Percentiles rank a stretch among this genome's conserved stretches.
Evolutionary conservation across 495 filamentous ascomycete species (phyloP).

Genomic region (Penicillium canescens): DNA sequence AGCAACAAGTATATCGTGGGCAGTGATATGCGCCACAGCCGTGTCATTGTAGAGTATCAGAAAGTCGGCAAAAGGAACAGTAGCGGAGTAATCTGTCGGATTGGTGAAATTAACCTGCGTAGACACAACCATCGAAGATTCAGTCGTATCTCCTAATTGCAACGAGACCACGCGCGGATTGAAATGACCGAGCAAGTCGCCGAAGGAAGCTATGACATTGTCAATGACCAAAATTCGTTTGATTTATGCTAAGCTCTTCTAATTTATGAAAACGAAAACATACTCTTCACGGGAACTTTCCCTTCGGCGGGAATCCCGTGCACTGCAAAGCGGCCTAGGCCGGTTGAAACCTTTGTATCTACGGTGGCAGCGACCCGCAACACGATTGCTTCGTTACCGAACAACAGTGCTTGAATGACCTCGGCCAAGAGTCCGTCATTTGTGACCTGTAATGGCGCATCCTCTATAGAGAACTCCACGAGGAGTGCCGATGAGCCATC

Average conservation of each 20-base stretch:
- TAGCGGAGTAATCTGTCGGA: conserved; percentile 79
- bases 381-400: conserved; percentile 61
- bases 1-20: conserved; percentile 57
- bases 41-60: conserved; percentile 72
- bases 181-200: conserved; percentile 50
- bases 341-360: conserved; percentile 76
- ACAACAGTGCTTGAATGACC: conserved; percentile 72
- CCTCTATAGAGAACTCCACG: conserved; percentile 70
- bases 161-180: conserved; percentile 64
- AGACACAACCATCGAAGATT: conserved; percentile 64
- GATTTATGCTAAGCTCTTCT: conserved; percentile 22
- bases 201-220: conserved; percentile 39
- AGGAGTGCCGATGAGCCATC: conserved; percentile 58
- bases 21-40: conserved; percentile 70
- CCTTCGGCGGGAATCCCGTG: conserved; percentile 84
- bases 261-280: conserved; percentile 39
- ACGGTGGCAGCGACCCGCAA: conserved; percentile 78
- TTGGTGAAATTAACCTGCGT: conserved; percentile 81
- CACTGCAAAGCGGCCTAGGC: conserved; percentile 74
- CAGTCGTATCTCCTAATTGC: conserved; percentile 65
- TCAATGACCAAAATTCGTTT: conserved; percentile 13
- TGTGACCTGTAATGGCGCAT: conserved; percentile 80
- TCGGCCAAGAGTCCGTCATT: conserved; percentile 72
- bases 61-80: conserved; percentile 75
- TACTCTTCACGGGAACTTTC: conserved; percentile 83